A percentile compares a stretch with the other conserved stretches of the same genome.
These are phyloP conservation scores for Protomyces macrosporus DNA, from an alignment of 1,139 yeast genomes.

Conservation along the genomic window DNA sequence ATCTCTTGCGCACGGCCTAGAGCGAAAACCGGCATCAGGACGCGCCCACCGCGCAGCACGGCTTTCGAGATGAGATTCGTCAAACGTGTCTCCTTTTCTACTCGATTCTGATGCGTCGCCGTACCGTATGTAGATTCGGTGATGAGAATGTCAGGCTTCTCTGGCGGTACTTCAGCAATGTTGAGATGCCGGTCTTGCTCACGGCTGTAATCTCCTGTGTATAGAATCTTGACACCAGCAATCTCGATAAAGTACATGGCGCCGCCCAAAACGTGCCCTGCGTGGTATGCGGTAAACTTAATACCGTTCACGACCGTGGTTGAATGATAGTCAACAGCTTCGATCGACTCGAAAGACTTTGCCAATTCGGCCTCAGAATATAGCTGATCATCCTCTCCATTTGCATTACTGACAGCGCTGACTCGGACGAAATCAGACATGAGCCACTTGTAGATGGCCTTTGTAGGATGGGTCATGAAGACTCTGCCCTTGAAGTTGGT, in stretches of 20 bases:
- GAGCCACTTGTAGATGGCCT: constrained; percentile 94
- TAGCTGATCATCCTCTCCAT: constrained; percentile 47
- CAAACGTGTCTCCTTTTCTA: constrained; percentile 74
- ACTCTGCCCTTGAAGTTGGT: constrained; percentile 92
- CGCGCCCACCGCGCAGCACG: constrained; percentile 81
- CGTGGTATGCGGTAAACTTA: constrained; percentile 94
- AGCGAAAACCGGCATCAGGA: constrained; percentile 89
- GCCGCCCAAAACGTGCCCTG: constrained; percentile 98
- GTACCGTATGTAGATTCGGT: constrained; percentile 98
- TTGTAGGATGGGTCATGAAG: constrained; percentile 98
- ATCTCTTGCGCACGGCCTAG: constrained; percentile 95
- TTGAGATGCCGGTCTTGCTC: constrained; percentile 94
- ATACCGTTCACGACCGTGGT: constrained; percentile 92
- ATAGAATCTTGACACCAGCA: constrained; percentile 79
- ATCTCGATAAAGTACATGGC: constrained; percentile 95
- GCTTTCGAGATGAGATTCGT: constrained; percentile 82
- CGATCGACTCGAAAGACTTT: constrained; percentile 81
- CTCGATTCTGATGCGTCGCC: constrained; percentile 88
- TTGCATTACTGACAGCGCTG: constrained; percentile 37
- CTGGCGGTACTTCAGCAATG: constrained; percentile 90
- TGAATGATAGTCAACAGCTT: constrained; percentile 91
- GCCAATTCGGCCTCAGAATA: constrained; percentile 88
- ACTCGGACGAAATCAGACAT: constrained; percentile 91
- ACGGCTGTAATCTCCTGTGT: constrained; percentile 94
- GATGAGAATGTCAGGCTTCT: constrained; percentile 80